A percentile compares a stretch with the other conserved stretches of the same genome.
Evolutionary conservation across 1,284 basidiomycete species (phyloP).

Genomic region (Pseudozyma thailandica): DNA sequence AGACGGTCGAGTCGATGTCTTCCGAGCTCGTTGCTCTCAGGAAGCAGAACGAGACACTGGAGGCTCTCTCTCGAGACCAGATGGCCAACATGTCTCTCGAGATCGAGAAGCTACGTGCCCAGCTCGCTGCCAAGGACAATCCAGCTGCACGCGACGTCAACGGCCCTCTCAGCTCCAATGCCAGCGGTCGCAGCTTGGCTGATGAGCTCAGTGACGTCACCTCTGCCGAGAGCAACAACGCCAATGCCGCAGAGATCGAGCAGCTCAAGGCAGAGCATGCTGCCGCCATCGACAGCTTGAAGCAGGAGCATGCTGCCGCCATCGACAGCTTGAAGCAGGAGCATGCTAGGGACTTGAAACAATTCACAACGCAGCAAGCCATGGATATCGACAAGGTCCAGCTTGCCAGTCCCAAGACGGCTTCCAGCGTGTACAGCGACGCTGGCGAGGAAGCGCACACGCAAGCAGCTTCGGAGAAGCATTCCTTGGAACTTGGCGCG

Average conservation of each 20-base stretch:
- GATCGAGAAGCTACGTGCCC: constrained; percentile 76
- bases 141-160: neutral
- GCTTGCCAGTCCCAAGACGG: constrained; percentile 1
- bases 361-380: constrained; percentile 35
- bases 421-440: neutral
- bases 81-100: constrained; percentile 82
- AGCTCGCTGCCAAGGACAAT: constrained; percentile 69
- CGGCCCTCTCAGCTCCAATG: neutral
- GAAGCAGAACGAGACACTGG: constrained; percentile 81
- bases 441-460: constrained; percentile 20
- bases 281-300: constrained; percentile 11
- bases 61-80: constrained; percentile 81
- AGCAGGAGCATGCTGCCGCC: constrained; percentile 34
- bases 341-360: constrained; percentile 29
- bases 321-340: constrained; percentile 33
- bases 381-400: constrained; percentile 26
- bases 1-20: constrained; percentile 78
- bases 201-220: constrained; percentile 77
- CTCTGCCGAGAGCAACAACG: constrained; percentile 27
- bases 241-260: constrained; percentile 9
- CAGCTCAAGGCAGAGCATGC: constrained; percentile 29
- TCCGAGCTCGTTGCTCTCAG: constrained; percentile 76
- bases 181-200: constrained; percentile 74
- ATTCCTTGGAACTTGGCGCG: constrained; percentile 20
- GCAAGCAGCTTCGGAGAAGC: constrained; percentile 19